Percentiles rank a stretch among this genome's conserved stretches.
phyloP scores from a whole-genome alignment of 2,329 filamentous ascomycete species.

The Lasiodiplodia sp. region DNA sequence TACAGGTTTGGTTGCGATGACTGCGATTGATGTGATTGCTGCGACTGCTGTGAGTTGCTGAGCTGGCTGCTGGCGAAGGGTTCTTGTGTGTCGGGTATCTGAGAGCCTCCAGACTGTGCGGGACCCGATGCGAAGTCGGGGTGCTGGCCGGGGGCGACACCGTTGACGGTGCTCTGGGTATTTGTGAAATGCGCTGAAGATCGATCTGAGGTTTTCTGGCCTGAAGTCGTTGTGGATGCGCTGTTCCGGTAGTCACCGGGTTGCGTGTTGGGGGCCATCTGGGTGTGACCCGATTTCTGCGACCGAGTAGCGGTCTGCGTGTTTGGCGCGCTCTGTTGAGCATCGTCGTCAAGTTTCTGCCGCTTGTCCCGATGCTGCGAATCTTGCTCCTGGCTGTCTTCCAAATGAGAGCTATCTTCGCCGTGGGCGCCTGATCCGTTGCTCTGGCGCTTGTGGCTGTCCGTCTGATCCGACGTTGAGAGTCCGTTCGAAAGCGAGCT shows the following conservation, averaged over 20 bases:
- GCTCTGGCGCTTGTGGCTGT: conserved; percentile 17
- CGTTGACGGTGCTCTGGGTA: conserved; percentile 78
- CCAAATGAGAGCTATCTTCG: conserved; percentile 55
- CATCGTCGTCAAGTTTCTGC: conserved; percentile 30
- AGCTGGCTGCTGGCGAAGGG: conserved; percentile 41
- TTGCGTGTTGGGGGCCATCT: conserved; percentile 65
- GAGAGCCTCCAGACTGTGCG: conserved; percentile 60
- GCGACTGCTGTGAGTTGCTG: conserved; percentile 47
- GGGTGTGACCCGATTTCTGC: conserved; percentile 67
- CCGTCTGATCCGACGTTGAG: conserved; percentile 45
- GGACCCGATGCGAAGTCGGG: conserved; percentile 64
- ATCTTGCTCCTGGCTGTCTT: conserved; percentile 50
- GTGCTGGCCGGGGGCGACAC: conserved; percentile 56
- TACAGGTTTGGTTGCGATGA: conserved; percentile 40
- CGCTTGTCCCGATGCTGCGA: conserved; percentile 32
- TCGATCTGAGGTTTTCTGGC: conserved; percentile 80
- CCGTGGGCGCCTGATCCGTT: conserved; percentile 16
- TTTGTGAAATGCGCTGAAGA: conserved; percentile 69
- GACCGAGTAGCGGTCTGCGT: conserved; percentile 53
- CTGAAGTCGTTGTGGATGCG: conserved; percentile 83
- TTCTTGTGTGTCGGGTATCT: conserved; percentile 69
- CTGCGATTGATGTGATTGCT: conserved; percentile 36
- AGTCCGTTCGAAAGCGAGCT: conserved; percentile 68
- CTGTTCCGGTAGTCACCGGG: conserved; percentile 76
- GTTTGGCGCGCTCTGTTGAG: conserved; percentile 36